Base-by-base conservation (phyloP, 2,329 filamentous ascomycete species). In the Aspergillus floridensis region DNA sequence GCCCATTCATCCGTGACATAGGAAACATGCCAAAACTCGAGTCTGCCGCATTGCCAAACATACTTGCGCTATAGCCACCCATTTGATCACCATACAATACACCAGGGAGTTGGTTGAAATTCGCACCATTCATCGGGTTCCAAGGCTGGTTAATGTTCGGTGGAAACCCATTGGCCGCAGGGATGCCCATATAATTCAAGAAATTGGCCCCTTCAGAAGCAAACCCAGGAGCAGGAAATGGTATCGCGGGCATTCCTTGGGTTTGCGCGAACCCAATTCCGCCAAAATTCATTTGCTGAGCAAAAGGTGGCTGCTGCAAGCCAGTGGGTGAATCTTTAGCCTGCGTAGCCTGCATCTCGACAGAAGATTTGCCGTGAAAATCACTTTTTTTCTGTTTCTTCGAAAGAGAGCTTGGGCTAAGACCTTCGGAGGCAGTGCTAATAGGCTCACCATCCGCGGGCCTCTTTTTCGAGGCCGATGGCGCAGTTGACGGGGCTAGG, bases 371-470 rank as follows among this genome's bases (percentile, higher is more conserved):
- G 26, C 61, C 50, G 16, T 35, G 10, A n/a, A 38, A 58, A 21
- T 82, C 71, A 76, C 77, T 69, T 67, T 77, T 66, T 77, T 76
- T 79, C 50, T 76, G 75, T 60, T 77, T 80, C 65, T 80, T 81
- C 65, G 73, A 66, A 16, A 68, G 66, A 26, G 73, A 67, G 21
- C 68, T 69, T 51, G 64, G 53, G 41, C 65, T 65, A 35, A 69
- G 58, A 74, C 77, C 68, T 80, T 80, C 70, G 74, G 77, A 58
- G 83, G 84, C 41, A 83, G 86, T 71, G 59, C 76, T 80, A 52
- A 76, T 76, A 56, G 83, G 76, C 32, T 86, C 82, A 55, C 92
- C 88, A 38, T 93, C 91, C 14, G 92, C 92, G 11, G 89, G 84
- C 22, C 95, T 87, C 79, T 98, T 99, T 78, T 90, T 95, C 26